phyloP scores from a whole-genome alignment of 257 asterid genomes.

The Solanum chmielewskii region DNA sequence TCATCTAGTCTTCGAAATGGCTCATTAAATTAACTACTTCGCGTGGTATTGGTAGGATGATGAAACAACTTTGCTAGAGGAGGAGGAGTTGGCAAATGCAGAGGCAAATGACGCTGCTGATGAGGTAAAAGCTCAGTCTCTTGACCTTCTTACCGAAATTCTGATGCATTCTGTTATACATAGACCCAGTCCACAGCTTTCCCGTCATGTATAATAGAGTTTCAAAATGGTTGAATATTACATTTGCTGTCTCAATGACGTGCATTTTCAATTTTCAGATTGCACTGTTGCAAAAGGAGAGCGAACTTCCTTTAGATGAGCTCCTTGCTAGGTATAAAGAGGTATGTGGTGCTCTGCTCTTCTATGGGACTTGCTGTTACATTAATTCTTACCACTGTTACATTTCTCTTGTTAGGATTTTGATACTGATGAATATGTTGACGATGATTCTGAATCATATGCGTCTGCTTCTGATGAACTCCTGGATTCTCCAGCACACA shows the following conservation, averaged over 20 bases:
- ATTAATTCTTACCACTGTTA: constrained; percentile 12
- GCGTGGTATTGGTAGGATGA: constrained; percentile 58
- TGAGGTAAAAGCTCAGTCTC: constrained; percentile 41
- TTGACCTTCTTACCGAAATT: neutral
- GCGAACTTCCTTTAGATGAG: constrained; percentile 81
- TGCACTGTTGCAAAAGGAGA: constrained; percentile 73
- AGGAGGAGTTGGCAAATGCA: constrained; percentile 73
- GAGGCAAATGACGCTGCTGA: constrained; percentile 38
- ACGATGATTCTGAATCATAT: constrained; percentile 28
- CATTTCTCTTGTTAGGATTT: constrained; percentile 31
- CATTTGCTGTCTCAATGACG: neutral
- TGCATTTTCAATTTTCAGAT: constrained; percentile 41
- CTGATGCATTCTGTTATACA: neutral
- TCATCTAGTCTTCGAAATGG: neutral
- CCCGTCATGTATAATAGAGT: neutral
- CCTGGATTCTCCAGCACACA: constrained; percentile 28
- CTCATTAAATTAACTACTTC: neutral
- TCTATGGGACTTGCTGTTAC: neutral
- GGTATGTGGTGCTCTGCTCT: constrained; percentile 43
- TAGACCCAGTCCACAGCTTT: neutral
- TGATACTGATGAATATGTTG: constrained; percentile 30
- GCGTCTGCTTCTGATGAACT: constrained; percentile 57
- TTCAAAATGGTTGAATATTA: neutral
- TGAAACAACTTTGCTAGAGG: constrained; percentile 84
- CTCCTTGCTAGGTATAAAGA: constrained; percentile 86